Conservation (phyloP, 257 asterid genomes). For the Leonotis leonurus region DNA sequence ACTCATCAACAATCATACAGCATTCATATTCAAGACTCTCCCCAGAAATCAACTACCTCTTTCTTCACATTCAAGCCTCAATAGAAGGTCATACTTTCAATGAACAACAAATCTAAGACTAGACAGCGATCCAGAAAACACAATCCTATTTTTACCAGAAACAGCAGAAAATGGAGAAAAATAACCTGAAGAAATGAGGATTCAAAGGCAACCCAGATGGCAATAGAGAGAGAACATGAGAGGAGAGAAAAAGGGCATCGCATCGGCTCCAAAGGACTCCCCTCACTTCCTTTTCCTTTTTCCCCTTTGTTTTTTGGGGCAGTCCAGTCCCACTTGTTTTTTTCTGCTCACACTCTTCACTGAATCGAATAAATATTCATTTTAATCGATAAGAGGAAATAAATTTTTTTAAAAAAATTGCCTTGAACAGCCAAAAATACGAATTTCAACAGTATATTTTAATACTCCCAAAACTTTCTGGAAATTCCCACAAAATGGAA, state of each 20-base stretch:
- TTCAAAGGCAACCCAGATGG: slow-evolving; percentile 15
- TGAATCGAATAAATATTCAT: slow-evolving; percentile 17
- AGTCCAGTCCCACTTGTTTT: slow-evolving; percentile 22
- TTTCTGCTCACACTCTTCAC: slow-evolving; percentile 19
- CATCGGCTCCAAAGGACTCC: slow-evolving; percentile 19
- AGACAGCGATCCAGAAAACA: slow-evolving; percentile 16
- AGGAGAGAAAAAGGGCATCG: slow-evolving; percentile 41
- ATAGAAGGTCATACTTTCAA: slow-evolving; percentile 16
- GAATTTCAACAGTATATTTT: slow-evolving; percentile 25
- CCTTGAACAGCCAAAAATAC: slow-evolving; percentile 35
- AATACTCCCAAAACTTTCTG: neutral
- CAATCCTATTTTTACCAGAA: slow-evolving; percentile 12
- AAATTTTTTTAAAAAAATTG: neutral
- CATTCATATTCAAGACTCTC: slow-evolving; percentile 38
- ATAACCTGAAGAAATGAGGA: slow-evolving; percentile 26
- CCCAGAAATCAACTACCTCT: slow-evolving; percentile 26
- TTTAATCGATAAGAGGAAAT: neutral
- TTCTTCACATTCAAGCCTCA: slow-evolving; percentile 35
- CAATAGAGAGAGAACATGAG: slow-evolving; percentile 11
- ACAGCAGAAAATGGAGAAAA: slow-evolving; percentile 6
- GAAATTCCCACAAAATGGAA: slow-evolving; percentile 7
- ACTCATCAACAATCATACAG: slow-evolving; percentile 41
- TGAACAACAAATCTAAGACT: slow-evolving; percentile 16
- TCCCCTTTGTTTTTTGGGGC: slow-evolving; percentile 14
- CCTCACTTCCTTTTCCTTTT: slow-evolving; percentile 18